These are phyloP conservation scores for Neoboletus magnificus DNA, from an alignment of 768 basidiomycete genomes.

Conservation along the genomic window DNA sequence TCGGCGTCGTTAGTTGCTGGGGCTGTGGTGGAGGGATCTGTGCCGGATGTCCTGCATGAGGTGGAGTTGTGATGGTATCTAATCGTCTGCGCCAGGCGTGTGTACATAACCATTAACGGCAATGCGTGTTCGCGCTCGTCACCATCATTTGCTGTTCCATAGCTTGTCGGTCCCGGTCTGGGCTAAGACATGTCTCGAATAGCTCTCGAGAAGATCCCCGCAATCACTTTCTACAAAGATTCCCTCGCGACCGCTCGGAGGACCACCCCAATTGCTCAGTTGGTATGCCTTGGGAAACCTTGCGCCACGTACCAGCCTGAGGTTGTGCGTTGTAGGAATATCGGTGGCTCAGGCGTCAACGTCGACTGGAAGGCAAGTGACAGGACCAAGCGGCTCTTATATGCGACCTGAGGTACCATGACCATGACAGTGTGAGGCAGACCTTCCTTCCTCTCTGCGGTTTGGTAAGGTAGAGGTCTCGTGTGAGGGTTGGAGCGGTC, in stretches of 20 bases:
- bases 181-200: slow-evolving; percentile 56
- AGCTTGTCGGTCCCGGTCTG: background rate
- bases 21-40: slow-evolving; percentile 80
- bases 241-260: slow-evolving; percentile 63
- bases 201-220: slow-evolving; percentile 65
- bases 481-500: slow-evolving; percentile 86
- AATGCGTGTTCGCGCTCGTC: background rate
- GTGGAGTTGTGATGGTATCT: background rate
- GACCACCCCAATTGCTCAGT: slow-evolving; percentile 68
- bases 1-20: slow-evolving; percentile 78
- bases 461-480: slow-evolving; percentile 84
- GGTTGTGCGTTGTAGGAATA: slow-evolving; percentile 78
- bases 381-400: background rate
- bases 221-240: slow-evolving; percentile 77
- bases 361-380: slow-evolving; percentile 85
- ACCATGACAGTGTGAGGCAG: slow-evolving; percentile 74
- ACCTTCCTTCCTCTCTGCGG: slow-evolving; percentile 76
- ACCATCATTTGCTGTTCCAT: background rate
- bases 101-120: slow-evolving; percentile 10
- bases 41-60: slow-evolving; percentile 55
- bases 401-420: slow-evolving; percentile 7
- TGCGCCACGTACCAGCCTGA: slow-evolving; percentile 79
- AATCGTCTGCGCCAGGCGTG: background rate
- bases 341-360: slow-evolving; percentile 72
- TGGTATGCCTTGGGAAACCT: slow-evolving; percentile 74